These are phyloP conservation scores for Trichoderma virens DNA, from an alignment of 495 filamentous ascomycete species.

Conservation along the genomic window DNA sequence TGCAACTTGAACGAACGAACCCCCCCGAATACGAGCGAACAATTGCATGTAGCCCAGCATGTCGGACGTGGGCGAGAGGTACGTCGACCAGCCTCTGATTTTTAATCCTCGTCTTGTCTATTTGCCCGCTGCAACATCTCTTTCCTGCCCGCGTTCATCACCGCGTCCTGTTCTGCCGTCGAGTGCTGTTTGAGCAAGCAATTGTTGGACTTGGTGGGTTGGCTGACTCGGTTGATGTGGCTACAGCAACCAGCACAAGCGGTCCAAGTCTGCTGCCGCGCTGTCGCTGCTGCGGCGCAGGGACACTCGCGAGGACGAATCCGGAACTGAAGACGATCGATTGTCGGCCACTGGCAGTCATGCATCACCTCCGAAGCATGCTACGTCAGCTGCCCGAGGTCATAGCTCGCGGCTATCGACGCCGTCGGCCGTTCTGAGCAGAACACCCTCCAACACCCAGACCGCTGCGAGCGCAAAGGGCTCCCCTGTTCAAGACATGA, in stretches of 20 bases:
- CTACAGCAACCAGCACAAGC: slow-evolving; percentile 37
- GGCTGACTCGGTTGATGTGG: background rate
- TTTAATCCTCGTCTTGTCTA: background rate
- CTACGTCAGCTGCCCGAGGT: slow-evolving; percentile 25
- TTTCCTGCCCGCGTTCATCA: background rate
- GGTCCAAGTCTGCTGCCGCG: slow-evolving; percentile 41
- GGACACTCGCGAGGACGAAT: slow-evolving; percentile 37
- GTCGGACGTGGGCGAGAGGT: slow-evolving; percentile 14
- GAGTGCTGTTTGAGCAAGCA: no score
- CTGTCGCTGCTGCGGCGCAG: slow-evolving; percentile 42
- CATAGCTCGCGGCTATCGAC: slow-evolving; percentile 37
- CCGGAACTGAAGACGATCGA: slow-evolving; percentile 31
- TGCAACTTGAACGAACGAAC: background rate
- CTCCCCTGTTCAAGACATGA: slow-evolving; percentile 19
- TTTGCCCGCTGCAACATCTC: background rate
- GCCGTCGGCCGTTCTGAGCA: slow-evolving; percentile 25
- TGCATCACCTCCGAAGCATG: slow-evolving; percentile 23
- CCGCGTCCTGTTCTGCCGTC: background rate
- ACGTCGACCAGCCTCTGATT: background rate
- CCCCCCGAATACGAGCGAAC: background rate
- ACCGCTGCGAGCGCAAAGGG: slow-evolving; percentile 21
- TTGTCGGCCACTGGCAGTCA: slow-evolving; percentile 22
- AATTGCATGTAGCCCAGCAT: slow-evolving; percentile 8
- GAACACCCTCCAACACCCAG: slow-evolving; percentile 24
- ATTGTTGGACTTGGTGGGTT: no score